Percentiles rank a stretch among this genome's conserved stretches.
phyloP scores from a whole-genome alignment of 1,284 basidiomycete species.

The Ganoderma resinaceum region DNA sequence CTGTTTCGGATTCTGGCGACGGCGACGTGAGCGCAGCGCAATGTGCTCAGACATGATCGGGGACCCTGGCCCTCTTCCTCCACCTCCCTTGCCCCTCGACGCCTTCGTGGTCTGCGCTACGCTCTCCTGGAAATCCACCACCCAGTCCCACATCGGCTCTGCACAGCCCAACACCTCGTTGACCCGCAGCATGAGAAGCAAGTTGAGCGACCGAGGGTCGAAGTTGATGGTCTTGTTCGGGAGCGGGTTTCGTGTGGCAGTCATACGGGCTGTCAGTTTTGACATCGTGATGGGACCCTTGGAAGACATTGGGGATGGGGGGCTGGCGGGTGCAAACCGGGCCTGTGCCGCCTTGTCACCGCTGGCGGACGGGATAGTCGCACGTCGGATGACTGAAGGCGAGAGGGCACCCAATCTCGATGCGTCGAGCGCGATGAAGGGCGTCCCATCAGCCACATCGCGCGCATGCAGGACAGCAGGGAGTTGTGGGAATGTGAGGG shows the following conservation, averaged over 20 bases:
- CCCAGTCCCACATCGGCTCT: conserved; percentile 81
- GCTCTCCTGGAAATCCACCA: conserved; percentile 54
- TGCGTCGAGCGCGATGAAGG: conserved; percentile 53
- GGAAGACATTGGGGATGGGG: not conserved
- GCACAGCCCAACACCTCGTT: conserved; percentile 69
- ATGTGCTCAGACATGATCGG: conserved; percentile 7
- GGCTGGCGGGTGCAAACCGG: not conserved
- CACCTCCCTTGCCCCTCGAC: not conserved
- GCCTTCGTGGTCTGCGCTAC: conserved; percentile 3
- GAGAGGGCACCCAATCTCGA: conserved; percentile 47
- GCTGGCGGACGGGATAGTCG: conserved; percentile 6
- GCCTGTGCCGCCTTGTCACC: conserved; percentile 4
- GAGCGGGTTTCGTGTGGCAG: conserved; percentile 41
- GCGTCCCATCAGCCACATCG: conserved; percentile 13
- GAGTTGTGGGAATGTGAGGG: not conserved
- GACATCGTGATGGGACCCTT: conserved; percentile 1
- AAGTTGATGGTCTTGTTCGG: conserved; percentile 60
- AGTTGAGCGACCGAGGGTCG: conserved; percentile 61
- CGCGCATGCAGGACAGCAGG: conserved; percentile 14
- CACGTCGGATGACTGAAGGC: conserved; percentile 24
- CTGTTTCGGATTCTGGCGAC: conserved; percentile 37
- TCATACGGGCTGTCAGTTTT: conserved; percentile 17
- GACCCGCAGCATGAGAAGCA: conserved; percentile 63
- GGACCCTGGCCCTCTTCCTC: not conserved
- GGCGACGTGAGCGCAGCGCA: conserved; percentile 14